phyloP scores from a whole-genome alignment of 176 grass and related monocot genomes.

The Bothriochloa decipiens region DNA sequence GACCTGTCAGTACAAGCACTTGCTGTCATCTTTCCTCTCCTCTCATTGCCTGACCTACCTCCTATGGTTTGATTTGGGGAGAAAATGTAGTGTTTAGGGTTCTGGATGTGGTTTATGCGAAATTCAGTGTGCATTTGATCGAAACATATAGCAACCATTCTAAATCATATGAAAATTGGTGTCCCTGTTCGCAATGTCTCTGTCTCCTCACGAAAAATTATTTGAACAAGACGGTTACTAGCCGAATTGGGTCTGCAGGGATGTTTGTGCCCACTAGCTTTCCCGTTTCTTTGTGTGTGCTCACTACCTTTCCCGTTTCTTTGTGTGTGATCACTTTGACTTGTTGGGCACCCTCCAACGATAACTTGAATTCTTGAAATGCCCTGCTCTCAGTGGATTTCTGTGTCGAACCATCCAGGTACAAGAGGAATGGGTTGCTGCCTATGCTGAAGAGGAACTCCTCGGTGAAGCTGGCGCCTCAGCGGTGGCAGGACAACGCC shows the following conservation, averaged over 20 bases:
- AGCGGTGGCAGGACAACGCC: slow-evolving; percentile 88
- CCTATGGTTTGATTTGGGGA: not conserved
- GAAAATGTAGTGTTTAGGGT: not conserved
- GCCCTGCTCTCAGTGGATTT: not conserved
- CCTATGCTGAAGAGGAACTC: slow-evolving; percentile 96
- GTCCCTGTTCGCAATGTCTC: not conserved
- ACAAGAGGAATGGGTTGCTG: slow-evolving; percentile 94
- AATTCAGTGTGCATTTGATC: not conserved
- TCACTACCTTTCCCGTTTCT: not conserved
- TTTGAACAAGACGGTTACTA: not conserved
- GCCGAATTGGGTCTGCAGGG: not conserved
- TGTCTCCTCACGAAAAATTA: not conserved
- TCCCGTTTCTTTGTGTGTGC: not conserved
- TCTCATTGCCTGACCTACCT: not conserved
- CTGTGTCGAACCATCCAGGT: slow-evolving; percentile 51
- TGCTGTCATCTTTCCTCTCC: not conserved
- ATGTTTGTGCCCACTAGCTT: not conserved
- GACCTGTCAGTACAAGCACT: slow-evolving; percentile 56
- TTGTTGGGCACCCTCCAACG: not conserved
- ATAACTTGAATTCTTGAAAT: not conserved
- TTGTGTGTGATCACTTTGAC: not conserved
- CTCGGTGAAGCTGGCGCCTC: slow-evolving; percentile 75
- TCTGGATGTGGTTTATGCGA: not conserved
- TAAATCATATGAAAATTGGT: not conserved
- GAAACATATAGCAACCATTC: not conserved